Percentiles rank a stretch among this genome's conserved stretches.
phyloP scores from a whole-genome alignment of 129 eudicot genomes.

The Flaveria brownii region DNA sequence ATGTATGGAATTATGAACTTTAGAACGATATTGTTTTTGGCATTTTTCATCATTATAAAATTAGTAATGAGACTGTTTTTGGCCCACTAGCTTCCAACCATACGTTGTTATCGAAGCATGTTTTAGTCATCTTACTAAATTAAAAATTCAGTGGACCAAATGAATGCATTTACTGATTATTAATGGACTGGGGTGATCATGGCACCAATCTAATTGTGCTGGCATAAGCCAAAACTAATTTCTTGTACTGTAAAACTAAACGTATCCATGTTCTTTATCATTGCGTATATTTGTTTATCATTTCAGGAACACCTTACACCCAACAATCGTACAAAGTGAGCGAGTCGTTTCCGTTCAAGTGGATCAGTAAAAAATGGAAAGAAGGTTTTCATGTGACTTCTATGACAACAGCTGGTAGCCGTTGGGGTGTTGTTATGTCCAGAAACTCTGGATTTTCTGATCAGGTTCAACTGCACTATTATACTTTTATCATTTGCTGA shows the following conservation, averaged over 20 bases:
- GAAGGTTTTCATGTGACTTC: slow-evolving; percentile 99
- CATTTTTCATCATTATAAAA: neutral
- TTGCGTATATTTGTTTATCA: neutral
- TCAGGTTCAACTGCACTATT: slow-evolving; percentile 47
- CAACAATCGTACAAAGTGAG: slow-evolving; percentile 48
- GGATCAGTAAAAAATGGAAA: slow-evolving; percentile 98
- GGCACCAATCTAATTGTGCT: neutral
- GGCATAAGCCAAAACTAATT: neutral
- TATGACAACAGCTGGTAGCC: slow-evolving; percentile 97
- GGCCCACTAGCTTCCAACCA: neutral
- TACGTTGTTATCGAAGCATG: too few species aligned
- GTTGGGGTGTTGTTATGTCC: slow-evolving; percentile 99
- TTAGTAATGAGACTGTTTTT: neutral
- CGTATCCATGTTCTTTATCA: neutral
- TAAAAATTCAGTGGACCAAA: neutral
- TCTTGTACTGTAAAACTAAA: neutral
- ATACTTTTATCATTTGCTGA: neutral
- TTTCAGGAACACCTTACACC: slow-evolving; percentile 42
- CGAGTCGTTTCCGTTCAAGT: slow-evolving; percentile 51
- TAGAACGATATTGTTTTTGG: neutral
- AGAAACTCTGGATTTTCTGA: slow-evolving; percentile 89
- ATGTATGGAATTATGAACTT: neutral
- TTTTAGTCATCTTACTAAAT: neutral
- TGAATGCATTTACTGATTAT: neutral
- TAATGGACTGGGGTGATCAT: neutral